Evolutionary conservation across 2,329 filamentous ascomycete genomes (phyloP), one percentile per base, ranked within the genome.

Genomic region (Akanthomyces lecanii): DNA sequence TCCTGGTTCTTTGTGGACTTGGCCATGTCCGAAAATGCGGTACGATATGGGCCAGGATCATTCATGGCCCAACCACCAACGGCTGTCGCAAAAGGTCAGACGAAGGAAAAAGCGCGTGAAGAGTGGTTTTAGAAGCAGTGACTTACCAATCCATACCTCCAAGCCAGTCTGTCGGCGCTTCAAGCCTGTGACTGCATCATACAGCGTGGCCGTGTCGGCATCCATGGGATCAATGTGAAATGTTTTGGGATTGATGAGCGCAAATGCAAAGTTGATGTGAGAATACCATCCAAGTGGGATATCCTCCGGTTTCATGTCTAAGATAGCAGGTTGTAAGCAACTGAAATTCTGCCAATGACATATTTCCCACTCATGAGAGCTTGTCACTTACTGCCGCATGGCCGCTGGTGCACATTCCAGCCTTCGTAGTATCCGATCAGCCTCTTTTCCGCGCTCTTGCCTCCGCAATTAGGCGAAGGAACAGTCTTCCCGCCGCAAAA

Each of bases 21-120:
- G 25, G 47, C 53, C n/a, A 68, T 64, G 2, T 64, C 33, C 12
- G 52, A 66, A 57, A 75, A 77, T 8, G 67, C 64, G 0, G 64
- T 70, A 4, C 64, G 65, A 1, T 66, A 71, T 1, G 70, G 64
- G 21, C 71, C 71, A 0, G 71, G 70, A 51, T 81, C 75, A 56
- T 71, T 77, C 56, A 79, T 76, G 2, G 72, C 68, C 73, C 75
- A 80, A 0, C 79, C 78, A 2, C 78, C 77, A 2, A 81, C 64
- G 5, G 74, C 71, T 36, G 33, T 36, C 33, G 10, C 33, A 36
- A 36, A 81, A 6, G 33, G 33, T 36, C 33, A 36, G 33, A 7
- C 33, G 8, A 21, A 21, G 8, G 33, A 11, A 36, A 11, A 36
- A 11, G 33, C 71, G 33, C 33, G 30, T 33, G 33, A 36, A 30